Base-by-base conservation (phyloP, 2,329 filamentous ascomycete genomes). In the Chaetomiaceae sp. region DNA sequence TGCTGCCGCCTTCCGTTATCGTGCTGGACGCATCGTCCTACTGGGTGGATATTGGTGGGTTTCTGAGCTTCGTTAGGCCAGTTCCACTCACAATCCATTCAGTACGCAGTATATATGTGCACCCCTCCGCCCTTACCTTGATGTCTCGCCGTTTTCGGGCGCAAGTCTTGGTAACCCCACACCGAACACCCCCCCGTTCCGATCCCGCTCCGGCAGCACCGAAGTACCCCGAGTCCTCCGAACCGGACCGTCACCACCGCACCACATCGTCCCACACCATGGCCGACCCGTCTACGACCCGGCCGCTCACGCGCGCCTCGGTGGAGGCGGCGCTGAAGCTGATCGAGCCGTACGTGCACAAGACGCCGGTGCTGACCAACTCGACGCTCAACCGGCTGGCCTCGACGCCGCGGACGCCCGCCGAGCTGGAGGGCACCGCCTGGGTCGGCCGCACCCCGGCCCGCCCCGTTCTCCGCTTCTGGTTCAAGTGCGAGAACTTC, bases 401-500 rank as follows among this genome's bases (percentile, higher is more conserved):
- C 14, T 94, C 86, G 2, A 83, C 78, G 18, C 79, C 85, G 7
- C 82, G 85, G 54, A 64, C 73, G 0, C 44, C 67, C 2, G 69
- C 72, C 4, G 71, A 75, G 4, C 69, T 85, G 0, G 58, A 64
- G 36, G 76, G 72, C 12, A 84, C 82, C 4, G 65, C 69, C 53
- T 82, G 75, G 69, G 63, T 76, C 56, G 76, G 74, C 6, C 68
- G 73, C 32, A 60, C 62, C n/a, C 75, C 82, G 0, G 79, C 84
- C 1, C 69, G 63, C 4, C 88, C 88, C 0, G 78, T 69, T 40
- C 69, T 95, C 32, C 74, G 80, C 11, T 73, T 97, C 42, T 93
- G 87, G 72, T 95, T 97, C 78, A 97, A 97, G 71, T 94, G 88
- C 66, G 91, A 97, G 72, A 96, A 96, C 65, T 72, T 88, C 48